Conservation (phyloP, 2,329 filamentous ascomycete genomes). For the Colletotrichum costaricense region DNA sequence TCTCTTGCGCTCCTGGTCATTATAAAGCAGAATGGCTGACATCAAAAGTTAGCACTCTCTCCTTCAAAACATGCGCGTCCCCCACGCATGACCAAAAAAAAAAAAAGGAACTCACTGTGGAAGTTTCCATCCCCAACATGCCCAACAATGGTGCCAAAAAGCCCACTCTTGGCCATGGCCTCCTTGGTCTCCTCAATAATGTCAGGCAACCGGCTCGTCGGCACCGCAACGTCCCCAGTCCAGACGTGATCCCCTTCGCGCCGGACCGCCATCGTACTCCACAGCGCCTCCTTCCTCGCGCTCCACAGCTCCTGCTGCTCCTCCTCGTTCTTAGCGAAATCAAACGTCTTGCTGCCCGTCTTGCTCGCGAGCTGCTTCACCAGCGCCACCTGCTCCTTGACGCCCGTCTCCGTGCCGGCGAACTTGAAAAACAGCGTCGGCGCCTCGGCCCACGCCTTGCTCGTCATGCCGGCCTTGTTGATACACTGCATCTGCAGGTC, state of each 20-base stretch:
- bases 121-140: conserved; percentile 86
- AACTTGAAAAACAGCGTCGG: conserved; percentile 91
- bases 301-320: conserved; percentile 86
- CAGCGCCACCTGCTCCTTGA: conserved; percentile 82
- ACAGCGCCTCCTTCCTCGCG: conserved; percentile 85
- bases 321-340: conserved; percentile 77
- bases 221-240: conserved; percentile 89
- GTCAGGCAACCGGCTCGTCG: conserved; percentile 77
- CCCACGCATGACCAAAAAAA: neutral
- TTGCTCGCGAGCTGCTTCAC: conserved; percentile 72
- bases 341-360: conserved; percentile 75
- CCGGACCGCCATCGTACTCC: conserved; percentile 79
- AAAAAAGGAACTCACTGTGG: conserved; percentile 59
- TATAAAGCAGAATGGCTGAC: conserved; percentile 67
- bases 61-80: neutral
- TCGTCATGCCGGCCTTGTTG: conserved; percentile 74
- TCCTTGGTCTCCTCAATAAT: conserved; percentile 79
- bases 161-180: conserved; percentile 54
- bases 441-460: conserved; percentile 75
- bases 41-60: conserved; percentile 32
- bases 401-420: conserved; percentile 73
- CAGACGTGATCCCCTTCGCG: conserved; percentile 78
- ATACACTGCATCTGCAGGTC: conserved; percentile 86
- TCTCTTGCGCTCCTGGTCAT: conserved; percentile 72
- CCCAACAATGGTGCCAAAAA: conserved; percentile 69